These are phyloP conservation scores for Discostella pseudostelligera DNA, from an alignment of 108 stramenopile species.

Conservation along the genomic window DNA sequence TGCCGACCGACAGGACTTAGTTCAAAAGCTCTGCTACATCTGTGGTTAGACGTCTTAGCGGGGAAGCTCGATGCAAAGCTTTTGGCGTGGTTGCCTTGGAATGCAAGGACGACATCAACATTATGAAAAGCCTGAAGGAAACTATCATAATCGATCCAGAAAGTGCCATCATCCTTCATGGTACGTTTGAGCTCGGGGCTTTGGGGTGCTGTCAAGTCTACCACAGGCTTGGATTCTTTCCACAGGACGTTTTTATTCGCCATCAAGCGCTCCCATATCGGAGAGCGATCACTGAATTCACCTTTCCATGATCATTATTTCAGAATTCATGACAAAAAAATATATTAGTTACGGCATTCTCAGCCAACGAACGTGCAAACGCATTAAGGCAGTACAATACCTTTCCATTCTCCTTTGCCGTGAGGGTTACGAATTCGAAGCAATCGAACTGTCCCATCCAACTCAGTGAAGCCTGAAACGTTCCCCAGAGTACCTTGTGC, in stretches of 20 bases:
- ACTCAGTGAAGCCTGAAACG: conserved; percentile 62
- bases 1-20: conserved; percentile 44
- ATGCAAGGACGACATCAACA: conserved; percentile 73
- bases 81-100: conserved; percentile 63
- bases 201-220: conserved; percentile 24
- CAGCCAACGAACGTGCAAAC: too few species aligned
- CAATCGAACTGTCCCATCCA: conserved; percentile 72
- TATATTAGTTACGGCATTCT: too few species aligned
- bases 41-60: conserved; percentile 56
- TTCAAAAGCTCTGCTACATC: conserved; percentile 68
- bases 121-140: conserved; percentile 71
- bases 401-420: conserved; percentile 82
- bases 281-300: conserved; percentile 57
- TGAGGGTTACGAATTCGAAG: conserved; percentile 83
- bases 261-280: conserved; percentile 57
- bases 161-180: conserved; percentile 65
- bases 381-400: too few species aligned
- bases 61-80: conserved; percentile 66
- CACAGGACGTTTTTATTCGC: conserved; percentile 34
- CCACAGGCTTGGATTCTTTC: conserved; percentile 10
- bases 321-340: too few species aligned
- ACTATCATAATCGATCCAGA: conserved; percentile 76
- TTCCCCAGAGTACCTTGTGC: conserved; percentile 46
- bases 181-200: conserved; percentile 54
- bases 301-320: too few species aligned